A percentile compares a stretch with the other conserved stretches of the same genome.
phyloP scores from a whole-genome alignment of 106 monocot genomes.

The Narthecium ossifragum region DNA sequence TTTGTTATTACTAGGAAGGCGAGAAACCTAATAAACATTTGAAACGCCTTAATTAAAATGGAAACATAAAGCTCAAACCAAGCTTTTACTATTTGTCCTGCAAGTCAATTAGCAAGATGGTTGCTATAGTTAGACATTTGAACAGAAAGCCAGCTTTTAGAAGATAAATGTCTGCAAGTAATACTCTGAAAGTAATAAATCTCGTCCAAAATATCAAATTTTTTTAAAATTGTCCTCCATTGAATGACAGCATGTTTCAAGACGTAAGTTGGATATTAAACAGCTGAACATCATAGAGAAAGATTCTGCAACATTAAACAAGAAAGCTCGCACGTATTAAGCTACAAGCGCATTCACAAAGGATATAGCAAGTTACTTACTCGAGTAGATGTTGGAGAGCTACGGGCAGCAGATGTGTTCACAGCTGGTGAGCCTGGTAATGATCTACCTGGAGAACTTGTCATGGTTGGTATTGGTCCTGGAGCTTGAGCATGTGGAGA shows the following conservation, averaged over 20 bases:
- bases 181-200: too few relatives aligned
- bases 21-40: too few relatives aligned
- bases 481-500: conserved; percentile 14
- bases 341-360: neutral
- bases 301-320: neutral
- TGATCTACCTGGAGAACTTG: conserved; percentile 15
- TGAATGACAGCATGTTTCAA: neutral
- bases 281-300: neutral
- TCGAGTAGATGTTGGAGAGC: conserved; percentile 14
- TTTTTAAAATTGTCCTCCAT: neutral
- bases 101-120: too few relatives aligned
- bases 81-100: too few relatives aligned
- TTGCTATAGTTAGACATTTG: too few relatives aligned
- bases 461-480: conserved; percentile 3
- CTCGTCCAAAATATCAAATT: too few relatives aligned
- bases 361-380: conserved; percentile 4
- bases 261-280: neutral
- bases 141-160: too few relatives aligned
- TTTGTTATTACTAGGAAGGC: too few relatives aligned
- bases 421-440: conserved; percentile 14
- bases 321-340: neutral
- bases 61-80: neutral
- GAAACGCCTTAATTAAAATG: too few relatives aligned
- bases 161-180: too few relatives aligned
- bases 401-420: neutral